These are phyloP conservation scores for Pinus tabuliformis DNA, from an alignment of 75 land plant species.

Conservation along the genomic window DNA sequence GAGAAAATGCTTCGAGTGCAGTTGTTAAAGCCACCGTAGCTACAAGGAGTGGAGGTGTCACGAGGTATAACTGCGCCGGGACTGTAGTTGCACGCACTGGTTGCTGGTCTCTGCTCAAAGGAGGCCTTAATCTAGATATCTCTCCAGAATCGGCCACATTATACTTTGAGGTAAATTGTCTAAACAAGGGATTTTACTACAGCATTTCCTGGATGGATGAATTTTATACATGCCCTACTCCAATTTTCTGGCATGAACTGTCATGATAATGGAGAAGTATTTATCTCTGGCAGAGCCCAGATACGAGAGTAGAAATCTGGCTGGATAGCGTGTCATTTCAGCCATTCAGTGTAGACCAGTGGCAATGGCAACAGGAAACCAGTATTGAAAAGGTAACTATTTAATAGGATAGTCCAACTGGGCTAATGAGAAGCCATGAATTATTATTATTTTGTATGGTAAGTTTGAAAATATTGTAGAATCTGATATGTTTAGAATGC, in stretches of 20 bases:
- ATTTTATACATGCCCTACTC: no score
- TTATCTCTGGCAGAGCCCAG: constrained; percentile 25
- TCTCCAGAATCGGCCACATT: constrained; percentile 23
- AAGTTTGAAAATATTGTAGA: no score
- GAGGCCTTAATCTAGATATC: constrained; percentile 13
- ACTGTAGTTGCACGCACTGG: constrained; percentile 14
- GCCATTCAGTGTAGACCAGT: constrained; percentile 60
- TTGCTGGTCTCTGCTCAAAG: constrained; percentile 29
- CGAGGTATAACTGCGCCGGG: constrained; percentile 10
- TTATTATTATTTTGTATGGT: no score
- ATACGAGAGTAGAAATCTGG: constrained; percentile 48
- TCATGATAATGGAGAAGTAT: no score
- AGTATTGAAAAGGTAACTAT: constrained; percentile 31
- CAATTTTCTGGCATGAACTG: no score
- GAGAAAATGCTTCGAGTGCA: no score
- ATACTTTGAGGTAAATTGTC: constrained; percentile 46
- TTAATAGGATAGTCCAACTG: neutral
- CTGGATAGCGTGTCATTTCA: constrained; percentile 66
- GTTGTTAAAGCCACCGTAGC: no score
- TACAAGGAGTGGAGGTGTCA: neutral
- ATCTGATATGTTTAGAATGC: no score
- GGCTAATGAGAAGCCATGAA: no score
- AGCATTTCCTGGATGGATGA: no score
- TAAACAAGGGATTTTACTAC: no score
- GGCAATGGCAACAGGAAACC: constrained; percentile 57